Percentiles rank a stretch among this genome's conserved stretches.
These are phyloP conservation scores for Cronartium quercuum DNA, from an alignment of 1,284 basidiomycete genomes.

Conservation along the genomic window DNA sequence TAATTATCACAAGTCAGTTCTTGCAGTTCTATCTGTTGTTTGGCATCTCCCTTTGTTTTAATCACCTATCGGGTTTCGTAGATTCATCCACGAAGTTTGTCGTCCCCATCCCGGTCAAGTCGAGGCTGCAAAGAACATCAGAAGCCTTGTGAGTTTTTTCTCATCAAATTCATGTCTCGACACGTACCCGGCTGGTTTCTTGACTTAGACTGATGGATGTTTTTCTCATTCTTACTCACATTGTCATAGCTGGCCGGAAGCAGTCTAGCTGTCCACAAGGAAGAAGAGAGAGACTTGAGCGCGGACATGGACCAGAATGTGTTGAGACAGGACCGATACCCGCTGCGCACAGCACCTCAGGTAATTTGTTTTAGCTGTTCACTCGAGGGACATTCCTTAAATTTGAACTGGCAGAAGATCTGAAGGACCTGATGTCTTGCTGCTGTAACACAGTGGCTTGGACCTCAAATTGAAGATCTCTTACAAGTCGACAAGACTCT, in stretches of 20 bases:
- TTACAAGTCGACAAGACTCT: constrained; percentile 61
- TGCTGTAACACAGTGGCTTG: constrained; percentile 61
- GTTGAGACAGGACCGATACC: constrained; percentile 70
- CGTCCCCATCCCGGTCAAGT: constrained; percentile 83
- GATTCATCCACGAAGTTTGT: constrained; percentile 67
- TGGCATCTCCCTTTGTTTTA: too few species aligned
- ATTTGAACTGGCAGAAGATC: too few species aligned
- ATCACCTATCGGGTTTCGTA: not conserved
- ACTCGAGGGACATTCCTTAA: too few species aligned
- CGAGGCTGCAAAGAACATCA: constrained; percentile 64
- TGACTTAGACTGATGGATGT: not conserved
- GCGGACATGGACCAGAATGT: constrained; percentile 65
- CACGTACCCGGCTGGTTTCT: not conserved
- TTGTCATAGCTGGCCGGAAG: constrained; percentile 58
- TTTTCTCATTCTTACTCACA: not conserved
- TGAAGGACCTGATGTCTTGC: too few species aligned
- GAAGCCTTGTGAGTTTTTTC: constrained; percentile 52
- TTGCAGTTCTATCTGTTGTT: too few species aligned
- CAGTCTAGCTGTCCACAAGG: constrained; percentile 59
- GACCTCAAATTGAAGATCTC: constrained; percentile 76
- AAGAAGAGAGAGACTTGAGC: constrained; percentile 59
- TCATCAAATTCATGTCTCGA: constrained; percentile 19
- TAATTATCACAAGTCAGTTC: constrained; percentile 25
- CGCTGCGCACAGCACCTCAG: constrained; percentile 69
- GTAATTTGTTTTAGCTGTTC: too few species aligned